These are phyloP conservation scores for Auriscalpium microsporum DNA, from an alignment of 768 basidiomycete species.

Conservation along the genomic window DNA sequence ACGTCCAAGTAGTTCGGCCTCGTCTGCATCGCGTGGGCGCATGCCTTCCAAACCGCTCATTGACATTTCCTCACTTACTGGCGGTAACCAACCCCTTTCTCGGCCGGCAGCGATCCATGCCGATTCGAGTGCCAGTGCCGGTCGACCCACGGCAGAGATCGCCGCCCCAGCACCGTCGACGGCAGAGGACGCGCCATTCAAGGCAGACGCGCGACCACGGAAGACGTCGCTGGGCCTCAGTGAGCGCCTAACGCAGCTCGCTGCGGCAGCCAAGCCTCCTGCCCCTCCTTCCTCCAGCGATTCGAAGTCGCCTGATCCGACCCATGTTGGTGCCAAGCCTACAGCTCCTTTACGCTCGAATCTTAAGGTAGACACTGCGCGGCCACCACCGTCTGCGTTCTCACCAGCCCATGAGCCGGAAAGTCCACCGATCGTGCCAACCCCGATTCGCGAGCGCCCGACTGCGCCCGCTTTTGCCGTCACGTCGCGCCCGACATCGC, in stretches of 20 bases:
- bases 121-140: neutral
- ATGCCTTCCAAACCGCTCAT: constrained; percentile 37
- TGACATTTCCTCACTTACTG: constrained; percentile 20
- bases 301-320: neutral
- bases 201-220: neutral
- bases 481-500: constrained; percentile 25
- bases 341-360: constrained; percentile 4
- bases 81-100: neutral
- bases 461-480: constrained; percentile 27
- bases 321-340: neutral
- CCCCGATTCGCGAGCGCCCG: constrained; percentile 23
- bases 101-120: neutral
- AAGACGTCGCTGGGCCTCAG: constrained; percentile 9
- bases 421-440: constrained; percentile 23
- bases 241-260: constrained; percentile 8
- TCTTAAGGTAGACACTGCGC: constrained; percentile 9
- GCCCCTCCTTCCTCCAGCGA: neutral
- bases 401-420: constrained; percentile 10
- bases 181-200: neutral
- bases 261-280: constrained; percentile 7
- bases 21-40: constrained; percentile 23
- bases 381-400: constrained; percentile 14
- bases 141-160: neutral
- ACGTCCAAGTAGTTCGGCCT: constrained; percentile 54
- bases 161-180: neutral